Conservation (phyloP, 2,329 filamentous ascomycete species). For the Penicillium thymicola region DNA sequence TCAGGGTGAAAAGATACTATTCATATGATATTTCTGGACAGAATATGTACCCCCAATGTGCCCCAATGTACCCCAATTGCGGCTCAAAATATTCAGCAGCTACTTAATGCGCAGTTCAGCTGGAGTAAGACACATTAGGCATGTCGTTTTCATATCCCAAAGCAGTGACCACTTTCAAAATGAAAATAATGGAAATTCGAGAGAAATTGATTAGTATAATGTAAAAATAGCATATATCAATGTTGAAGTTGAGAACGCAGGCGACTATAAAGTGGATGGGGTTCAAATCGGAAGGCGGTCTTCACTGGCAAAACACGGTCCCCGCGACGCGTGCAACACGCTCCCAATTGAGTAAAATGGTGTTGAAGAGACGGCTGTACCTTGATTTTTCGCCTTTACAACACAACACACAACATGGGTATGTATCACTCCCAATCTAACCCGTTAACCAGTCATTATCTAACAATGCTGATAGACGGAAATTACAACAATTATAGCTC, state of each 20-base stretch:
- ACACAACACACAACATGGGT: conserved; percentile 30
- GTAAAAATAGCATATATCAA: neutral
- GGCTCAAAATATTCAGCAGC: neutral
- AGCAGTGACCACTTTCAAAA: accelerated
- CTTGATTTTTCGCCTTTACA: conserved; percentile 11
- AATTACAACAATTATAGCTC: conserved; percentile 51
- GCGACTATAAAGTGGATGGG: neutral
- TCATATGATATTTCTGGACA: too few species aligned
- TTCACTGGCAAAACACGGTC: conserved; percentile 6
- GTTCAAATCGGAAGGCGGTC: neutral
- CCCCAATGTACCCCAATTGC: too few species aligned
- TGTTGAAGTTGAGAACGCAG: neutral
- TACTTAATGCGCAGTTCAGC: neutral
- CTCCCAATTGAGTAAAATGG: conserved; percentile 42
- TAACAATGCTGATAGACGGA: conserved; percentile 28
- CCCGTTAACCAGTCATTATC: neutral
- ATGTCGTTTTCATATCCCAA: neutral
- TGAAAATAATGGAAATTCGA: neutral
- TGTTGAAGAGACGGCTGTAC: conserved; percentile 6
- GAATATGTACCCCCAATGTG: too few species aligned
- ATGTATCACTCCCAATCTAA: neutral
- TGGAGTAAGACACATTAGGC: neutral
- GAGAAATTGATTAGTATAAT: neutral
- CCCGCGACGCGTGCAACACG: conserved; percentile 39
- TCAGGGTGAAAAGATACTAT: neutral